Evolutionary conservation across 2,329 filamentous ascomycete species (phyloP).

Genomic region (Hypoxylon sp.): DNA sequence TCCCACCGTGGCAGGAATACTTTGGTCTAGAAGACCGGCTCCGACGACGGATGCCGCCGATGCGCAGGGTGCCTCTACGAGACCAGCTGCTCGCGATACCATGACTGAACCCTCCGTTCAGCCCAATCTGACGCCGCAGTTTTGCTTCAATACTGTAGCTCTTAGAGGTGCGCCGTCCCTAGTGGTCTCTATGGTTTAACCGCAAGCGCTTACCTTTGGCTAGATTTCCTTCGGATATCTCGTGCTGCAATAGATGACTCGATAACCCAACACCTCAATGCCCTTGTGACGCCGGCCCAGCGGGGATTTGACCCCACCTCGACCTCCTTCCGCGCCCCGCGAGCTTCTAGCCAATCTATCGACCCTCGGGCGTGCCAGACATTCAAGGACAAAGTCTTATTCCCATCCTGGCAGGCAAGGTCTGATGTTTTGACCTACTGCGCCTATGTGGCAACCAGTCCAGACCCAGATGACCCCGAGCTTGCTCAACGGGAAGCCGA

Average conservation of each 20-base stretch:
- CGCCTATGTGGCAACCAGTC: conserved; percentile 85
- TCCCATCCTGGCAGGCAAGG: conserved; percentile 88
- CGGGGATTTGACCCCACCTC: conserved; percentile 84
- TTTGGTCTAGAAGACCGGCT: conserved; percentile 64
- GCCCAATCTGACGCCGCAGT: conserved; percentile 77
- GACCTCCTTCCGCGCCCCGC: conserved; percentile 74
- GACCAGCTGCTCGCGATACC: conserved; percentile 52
- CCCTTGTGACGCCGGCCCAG: conserved; percentile 81
- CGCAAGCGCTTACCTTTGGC: conserved; percentile 32
- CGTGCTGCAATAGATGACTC: conserved; percentile 90
- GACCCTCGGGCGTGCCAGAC: conserved; percentile 73
- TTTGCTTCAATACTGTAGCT: conserved; percentile 80
- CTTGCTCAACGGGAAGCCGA: conserved; percentile 78
- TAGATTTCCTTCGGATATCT: conserved; percentile 92
- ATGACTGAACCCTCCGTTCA: conserved; percentile 64
- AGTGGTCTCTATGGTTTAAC: conserved; percentile 3
- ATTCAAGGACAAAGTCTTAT: conserved; percentile 85
- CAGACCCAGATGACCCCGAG: conserved; percentile 90
- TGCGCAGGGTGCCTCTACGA: conserved; percentile 43
- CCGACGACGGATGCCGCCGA: conserved; percentile 58
- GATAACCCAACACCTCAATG: conserved; percentile 93
- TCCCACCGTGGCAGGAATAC: conserved; percentile 64
- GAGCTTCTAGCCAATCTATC: conserved; percentile 68
- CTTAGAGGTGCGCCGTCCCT: conserved; percentile 72
- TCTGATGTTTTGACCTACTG: conserved; percentile 92